These are phyloP conservation scores for Fusarium luffae DNA, from an alignment of 2,329 filamentous ascomycete genomes.

Conservation along the genomic window DNA sequence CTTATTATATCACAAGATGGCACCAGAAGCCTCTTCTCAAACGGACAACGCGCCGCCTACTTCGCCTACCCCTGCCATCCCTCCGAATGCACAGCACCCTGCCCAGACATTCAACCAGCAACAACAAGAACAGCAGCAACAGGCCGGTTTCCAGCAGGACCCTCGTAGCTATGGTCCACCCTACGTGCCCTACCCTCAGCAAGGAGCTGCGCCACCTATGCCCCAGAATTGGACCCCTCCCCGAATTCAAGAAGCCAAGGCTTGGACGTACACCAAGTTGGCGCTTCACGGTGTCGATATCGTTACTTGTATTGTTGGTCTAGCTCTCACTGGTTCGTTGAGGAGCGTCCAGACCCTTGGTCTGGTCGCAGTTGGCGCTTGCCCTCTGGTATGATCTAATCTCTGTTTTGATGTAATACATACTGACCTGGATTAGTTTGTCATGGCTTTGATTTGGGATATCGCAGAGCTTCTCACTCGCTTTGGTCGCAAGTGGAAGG, in stretches of 20 bases:
- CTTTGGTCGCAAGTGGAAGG: slow-evolving; percentile 47
- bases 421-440: slow-evolving; percentile 46
- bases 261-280: slow-evolving; percentile 48
- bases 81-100: slow-evolving; percentile 26
- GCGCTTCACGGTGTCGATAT: slow-evolving; percentile 46
- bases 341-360: slow-evolving; percentile 12
- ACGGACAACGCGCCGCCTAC: slow-evolving; percentile 27
- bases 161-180: slow-evolving; percentile 44
- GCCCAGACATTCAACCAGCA: slow-evolving; percentile 16
- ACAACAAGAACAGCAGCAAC: slow-evolving; percentile 15
- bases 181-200: slow-evolving; percentile 41
- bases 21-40: slow-evolving; percentile 40
- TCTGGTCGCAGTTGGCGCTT: slow-evolving; percentile 21
- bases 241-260: slow-evolving; percentile 24
- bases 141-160: slow-evolving; percentile 34
- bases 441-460: slow-evolving; percentile 53
- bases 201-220: neutral
- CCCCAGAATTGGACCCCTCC: slow-evolving; percentile 33
- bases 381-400: slow-evolving; percentile 34
- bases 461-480: slow-evolving; percentile 54
- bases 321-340: slow-evolving; percentile 46
- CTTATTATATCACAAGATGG: slow-evolving; percentile 24
- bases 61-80: slow-evolving; percentile 17
- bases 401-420: neutral
- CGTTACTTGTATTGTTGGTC: slow-evolving; percentile 42